Conservation (phyloP, 2,329 filamentous ascomycete genomes). For the Apiospora rasikravindrae region DNA sequence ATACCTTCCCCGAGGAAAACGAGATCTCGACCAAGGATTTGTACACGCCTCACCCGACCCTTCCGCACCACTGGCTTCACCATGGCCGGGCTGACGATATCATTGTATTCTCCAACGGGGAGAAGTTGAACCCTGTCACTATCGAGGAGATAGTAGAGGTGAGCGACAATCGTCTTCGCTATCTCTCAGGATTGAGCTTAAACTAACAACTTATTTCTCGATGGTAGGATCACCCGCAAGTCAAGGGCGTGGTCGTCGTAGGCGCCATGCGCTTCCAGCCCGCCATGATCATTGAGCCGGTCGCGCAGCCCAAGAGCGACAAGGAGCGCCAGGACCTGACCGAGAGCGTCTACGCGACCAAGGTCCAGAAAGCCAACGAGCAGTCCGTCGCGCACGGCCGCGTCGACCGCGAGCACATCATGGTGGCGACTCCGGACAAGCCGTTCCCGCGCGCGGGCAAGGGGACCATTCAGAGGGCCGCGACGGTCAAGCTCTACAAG, state of each 20-base stretch:
- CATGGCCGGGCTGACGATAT: constrained; percentile 49
- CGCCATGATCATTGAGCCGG: constrained; percentile 53
- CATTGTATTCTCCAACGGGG: constrained; percentile 55
- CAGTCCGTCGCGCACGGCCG: constrained; percentile 52
- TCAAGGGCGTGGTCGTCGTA: constrained; percentile 51
- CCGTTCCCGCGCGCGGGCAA: constrained; percentile 52
- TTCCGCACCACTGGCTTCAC: constrained; percentile 45
- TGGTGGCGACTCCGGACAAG: constrained; percentile 44
- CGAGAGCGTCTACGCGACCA: constrained; percentile 47
- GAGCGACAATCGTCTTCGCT: neutral
- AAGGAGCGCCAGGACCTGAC: constrained; percentile 41
- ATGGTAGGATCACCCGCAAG: constrained; percentile 38
- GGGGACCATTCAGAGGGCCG: constrained; percentile 50
- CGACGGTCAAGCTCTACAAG: constrained; percentile 46
- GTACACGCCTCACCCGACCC: constrained; percentile 45
- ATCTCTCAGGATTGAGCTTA: neutral
- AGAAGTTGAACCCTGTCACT: constrained; percentile 55
- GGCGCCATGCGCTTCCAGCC: constrained; percentile 53
- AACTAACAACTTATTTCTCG: neutral
- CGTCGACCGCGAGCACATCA: constrained; percentile 47
- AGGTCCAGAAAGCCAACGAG: constrained; percentile 48
- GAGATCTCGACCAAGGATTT: constrained; percentile 53
- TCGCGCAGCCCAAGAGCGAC: constrained; percentile 33
- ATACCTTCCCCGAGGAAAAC: constrained; percentile 44
- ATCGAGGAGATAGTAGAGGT: constrained; percentile 46